Evolutionary conservation across 805 yeast genomes (phyloP), one percentile per base, ranked within the genome.

Genomic region (Yarrowia keelungensis): DNA sequence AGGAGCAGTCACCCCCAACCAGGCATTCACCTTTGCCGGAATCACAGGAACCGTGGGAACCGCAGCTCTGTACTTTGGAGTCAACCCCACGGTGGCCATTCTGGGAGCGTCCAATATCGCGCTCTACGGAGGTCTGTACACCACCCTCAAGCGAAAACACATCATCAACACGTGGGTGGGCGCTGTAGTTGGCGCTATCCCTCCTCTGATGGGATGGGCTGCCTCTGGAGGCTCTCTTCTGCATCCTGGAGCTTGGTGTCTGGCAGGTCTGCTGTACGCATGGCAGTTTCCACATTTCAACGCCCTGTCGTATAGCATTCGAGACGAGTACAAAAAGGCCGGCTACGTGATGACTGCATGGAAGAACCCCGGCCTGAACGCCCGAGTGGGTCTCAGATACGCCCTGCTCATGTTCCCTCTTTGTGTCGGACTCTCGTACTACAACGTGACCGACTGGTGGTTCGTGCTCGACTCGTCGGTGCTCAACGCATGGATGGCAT

Each of bases 241-340:
- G 2, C 91, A 92, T 71, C 97, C 98, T 0, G 98, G 95, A 8
- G 96, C 97, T 3, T 94, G 98, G 98, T 87, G 93, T 75, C 81
- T 95, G 32, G 98, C 98, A 0, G 91, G 89, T 0, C 80, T 95
- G 66, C 80, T 95, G 47, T 95, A 90, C 76, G 97, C 98, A 8
- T 95, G 99, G 99, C 99, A 95, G 78, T 95, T 95, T 78, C 99
- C 99, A 2, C 99, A 95, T 77, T 95, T 95, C 81, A 95, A 94
- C 79, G 86, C 98, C 0, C 84, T 95, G 59, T 89, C 96, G 66
- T 97, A 93, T 79, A 89, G 89, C 73, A 88, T 95, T 70, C 89
- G 92, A 62, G 88, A 87, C 68, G 98, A 95, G 76, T 95, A 95
- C 76, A 88, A 89, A 74, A 82, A 84, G 59, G 99, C 99, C 0